These are phyloP conservation scores for Microthlaspi erraticum DNA, from an alignment of 345 rosid genomes.

Conservation along the genomic window DNA sequence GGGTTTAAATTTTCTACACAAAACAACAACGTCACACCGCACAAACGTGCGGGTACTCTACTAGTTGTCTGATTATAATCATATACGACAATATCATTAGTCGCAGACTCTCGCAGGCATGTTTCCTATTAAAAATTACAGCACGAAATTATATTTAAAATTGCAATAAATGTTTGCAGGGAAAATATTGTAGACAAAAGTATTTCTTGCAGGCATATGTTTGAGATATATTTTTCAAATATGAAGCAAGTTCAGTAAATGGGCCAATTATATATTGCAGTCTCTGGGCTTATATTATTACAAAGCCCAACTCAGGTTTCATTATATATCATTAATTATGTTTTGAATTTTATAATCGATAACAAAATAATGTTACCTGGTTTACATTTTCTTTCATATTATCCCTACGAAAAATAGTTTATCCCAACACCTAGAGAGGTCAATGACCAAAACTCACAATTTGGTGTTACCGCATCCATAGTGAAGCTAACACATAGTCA, in stretches of 20 bases:
- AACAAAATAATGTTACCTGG: background rate
- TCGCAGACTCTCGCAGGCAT: constrained; percentile 28
- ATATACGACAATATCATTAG: constrained; percentile 42
- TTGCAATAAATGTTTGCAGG: background rate
- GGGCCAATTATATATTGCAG: background rate
- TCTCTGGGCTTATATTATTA: background rate
- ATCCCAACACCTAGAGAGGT: too few relatives aligned
- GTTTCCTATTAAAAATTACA: constrained; percentile 2
- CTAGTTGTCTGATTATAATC: constrained; percentile 42
- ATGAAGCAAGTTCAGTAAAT: background rate
- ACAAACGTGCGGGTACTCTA: too few relatives aligned
- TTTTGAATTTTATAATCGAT: too few relatives aligned
- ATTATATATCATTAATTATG: too few relatives aligned
- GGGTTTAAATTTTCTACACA: too few relatives aligned
- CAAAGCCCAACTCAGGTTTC: background rate
- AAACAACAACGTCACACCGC: too few relatives aligned
- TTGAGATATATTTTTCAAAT: background rate
- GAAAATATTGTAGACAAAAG: background rate
- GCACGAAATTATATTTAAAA: background rate
- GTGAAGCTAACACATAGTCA: too few relatives aligned
- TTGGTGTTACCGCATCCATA: too few relatives aligned
- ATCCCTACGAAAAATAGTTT: too few relatives aligned
- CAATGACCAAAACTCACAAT: too few relatives aligned
- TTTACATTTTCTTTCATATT: background rate
- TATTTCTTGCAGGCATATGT: too few relatives aligned